phyloP scores from a whole-genome alignment of 2,329 filamentous ascomycete genomes.

The Paracamarosporium sp. region DNA sequence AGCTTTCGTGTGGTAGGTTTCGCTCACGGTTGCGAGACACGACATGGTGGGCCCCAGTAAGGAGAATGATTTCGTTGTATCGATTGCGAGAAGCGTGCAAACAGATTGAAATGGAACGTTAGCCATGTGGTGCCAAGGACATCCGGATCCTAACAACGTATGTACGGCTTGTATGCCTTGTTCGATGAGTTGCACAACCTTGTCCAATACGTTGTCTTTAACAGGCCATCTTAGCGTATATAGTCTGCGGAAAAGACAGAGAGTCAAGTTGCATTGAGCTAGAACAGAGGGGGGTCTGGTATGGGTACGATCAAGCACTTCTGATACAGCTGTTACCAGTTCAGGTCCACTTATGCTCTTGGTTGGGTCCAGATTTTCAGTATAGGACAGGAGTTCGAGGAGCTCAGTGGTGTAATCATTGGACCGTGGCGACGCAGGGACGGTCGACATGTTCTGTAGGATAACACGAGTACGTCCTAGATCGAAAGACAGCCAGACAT shows the following conservation, averaged over 20 bases:
- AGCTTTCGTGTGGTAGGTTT: constrained; percentile 47
- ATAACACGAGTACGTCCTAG: constrained; percentile 61
- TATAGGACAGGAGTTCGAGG: constrained; percentile 60
- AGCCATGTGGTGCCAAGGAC: constrained; percentile 66
- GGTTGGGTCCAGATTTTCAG: constrained; percentile 62
- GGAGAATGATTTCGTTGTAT: constrained; percentile 57
- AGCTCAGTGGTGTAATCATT: constrained; percentile 57
- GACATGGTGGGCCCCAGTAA: constrained; percentile 60
- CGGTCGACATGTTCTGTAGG: constrained; percentile 54
- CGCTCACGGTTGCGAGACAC: constrained; percentile 40
- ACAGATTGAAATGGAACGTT: constrained; percentile 67
- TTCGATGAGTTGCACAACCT: constrained; percentile 55
- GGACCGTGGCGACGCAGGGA: constrained; percentile 47
- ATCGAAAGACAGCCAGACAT: constrained; percentile 67
- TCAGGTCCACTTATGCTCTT: constrained; percentile 50
- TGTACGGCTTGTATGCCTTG: constrained; percentile 57
- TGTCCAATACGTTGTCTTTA: constrained; percentile 46
- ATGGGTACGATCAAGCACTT: constrained; percentile 51
- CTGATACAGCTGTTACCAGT: constrained; percentile 52
- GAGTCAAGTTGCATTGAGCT: constrained; percentile 62
- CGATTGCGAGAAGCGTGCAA: constrained; percentile 63
- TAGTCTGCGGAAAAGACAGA: constrained; percentile 63
- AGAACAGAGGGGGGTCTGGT: constrained; percentile 53
- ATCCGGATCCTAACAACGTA: constrained; percentile 51
- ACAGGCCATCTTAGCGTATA: constrained; percentile 59